phyloP scores from a whole-genome alignment of 2,329 filamentous ascomycete species.

The Kalaharituber pfeilii region DNA sequence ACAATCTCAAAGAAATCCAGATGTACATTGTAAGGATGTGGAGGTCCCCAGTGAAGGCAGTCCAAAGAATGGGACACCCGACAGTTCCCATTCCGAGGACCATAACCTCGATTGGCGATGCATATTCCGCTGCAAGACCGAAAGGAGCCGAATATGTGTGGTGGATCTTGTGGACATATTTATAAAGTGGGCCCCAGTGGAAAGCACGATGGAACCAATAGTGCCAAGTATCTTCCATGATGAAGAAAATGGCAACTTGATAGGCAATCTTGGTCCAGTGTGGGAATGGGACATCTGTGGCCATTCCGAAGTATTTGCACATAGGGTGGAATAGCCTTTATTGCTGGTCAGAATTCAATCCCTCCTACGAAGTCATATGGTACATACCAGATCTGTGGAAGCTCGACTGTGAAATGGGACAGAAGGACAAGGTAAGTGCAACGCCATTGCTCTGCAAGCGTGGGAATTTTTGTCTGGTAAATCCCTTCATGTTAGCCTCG shows the following conservation, averaged over 20 bases:
- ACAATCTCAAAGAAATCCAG: constrained; percentile 83
- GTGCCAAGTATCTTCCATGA: constrained; percentile 94
- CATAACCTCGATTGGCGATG: constrained; percentile 93
- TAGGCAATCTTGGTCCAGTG: constrained; percentile 67
- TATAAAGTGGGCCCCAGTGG: constrained; percentile 92
- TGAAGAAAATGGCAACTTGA: constrained; percentile 86
- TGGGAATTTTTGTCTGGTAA: constrained; percentile 56
- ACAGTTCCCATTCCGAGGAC: constrained; percentile 78
- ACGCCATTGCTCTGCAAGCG: constrained; percentile 81
- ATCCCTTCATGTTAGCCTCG: constrained; percentile 2
- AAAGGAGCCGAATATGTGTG: constrained; percentile 98
- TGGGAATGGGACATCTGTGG: constrained; percentile 79
- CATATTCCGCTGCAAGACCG: constrained; percentile 90
- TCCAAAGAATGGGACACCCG: constrained; percentile 66
- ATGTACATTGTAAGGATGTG: constrained; percentile 96
- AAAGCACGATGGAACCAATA: constrained; percentile 90
- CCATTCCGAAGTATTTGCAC: constrained; percentile 79
- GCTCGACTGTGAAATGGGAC: constrained; percentile 92
- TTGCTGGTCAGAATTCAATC: constrained; percentile 7
- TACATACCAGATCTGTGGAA: constrained; percentile 78
- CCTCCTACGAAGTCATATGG: neutral
- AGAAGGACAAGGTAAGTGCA: constrained; percentile 86
- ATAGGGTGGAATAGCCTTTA: constrained; percentile 77
- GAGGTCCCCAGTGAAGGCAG: constrained; percentile 63
- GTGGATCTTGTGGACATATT: constrained; percentile 94